Base-by-base conservation (phyloP, 2,329 filamentous ascomycete species). In the Monilinia fructicola region DNA sequence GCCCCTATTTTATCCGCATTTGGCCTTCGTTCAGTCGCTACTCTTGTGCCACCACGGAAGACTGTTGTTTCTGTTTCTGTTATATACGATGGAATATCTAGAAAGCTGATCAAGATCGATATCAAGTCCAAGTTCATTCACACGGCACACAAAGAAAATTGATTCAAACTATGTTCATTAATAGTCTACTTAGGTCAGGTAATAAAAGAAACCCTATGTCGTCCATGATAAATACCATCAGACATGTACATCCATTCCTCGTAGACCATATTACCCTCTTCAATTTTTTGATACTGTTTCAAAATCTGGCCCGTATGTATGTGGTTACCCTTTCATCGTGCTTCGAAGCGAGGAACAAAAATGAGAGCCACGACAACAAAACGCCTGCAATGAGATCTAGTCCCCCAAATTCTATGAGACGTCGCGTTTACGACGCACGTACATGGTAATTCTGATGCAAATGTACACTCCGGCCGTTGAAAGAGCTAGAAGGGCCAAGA, bases 381-480 rank as follows among this genome's bases (percentile, higher is more conserved):
- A 72, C 70, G 70, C 71, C 70, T 28, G 67, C 69, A 73, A 71
- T 72, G 72, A 72, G 65, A 71, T 73, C 67, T 71, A 58, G 72
- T 72, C 70, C 68, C 66, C 71, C 67, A 64, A 56, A 50, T 50
- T 74, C 73, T 74, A 74, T 71, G 66, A 69, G 66, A 68, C 69
- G 70, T 71, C 69, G 61, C 69, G 48, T 65, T 64, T 69, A 55
- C 67, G 69, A 65, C 67, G 69, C 67, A 69, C 53, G 67, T 70
- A 73, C 68, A 70, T 60, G 67, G 68, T 55, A 61, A 69, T 56
- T 69, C 68, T 69, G 63, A 72, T 69, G 71, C 71, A 73, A 69
- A 74, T 67, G 61, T 72, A 76, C 67, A 72, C 65, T 66, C 69
- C 72, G 26, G 66, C 70, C 50, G 63, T 69, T 38, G 72, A 40